Conservation (phyloP, 495 filamentous ascomycete species). For the Stereocaulon alpinum region DNA sequence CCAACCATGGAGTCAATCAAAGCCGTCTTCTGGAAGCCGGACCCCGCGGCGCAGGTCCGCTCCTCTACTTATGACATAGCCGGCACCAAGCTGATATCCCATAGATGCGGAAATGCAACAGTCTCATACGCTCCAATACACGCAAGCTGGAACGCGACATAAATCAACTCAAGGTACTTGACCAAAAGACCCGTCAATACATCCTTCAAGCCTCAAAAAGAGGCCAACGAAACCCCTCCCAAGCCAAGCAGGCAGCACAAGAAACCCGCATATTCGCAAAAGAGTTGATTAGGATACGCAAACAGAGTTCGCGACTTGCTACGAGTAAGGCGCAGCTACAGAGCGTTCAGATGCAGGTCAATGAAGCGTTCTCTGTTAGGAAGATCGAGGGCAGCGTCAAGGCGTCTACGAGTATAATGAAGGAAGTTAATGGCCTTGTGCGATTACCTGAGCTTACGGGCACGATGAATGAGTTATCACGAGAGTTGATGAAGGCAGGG, state of each 20-base stretch:
- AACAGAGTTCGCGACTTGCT: conserved; percentile 57
- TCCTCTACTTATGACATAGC: neutral
- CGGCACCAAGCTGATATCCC: neutral
- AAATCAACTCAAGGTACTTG: conserved; percentile 56
- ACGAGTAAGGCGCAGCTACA: conserved; percentile 87
- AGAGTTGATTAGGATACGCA: conserved; percentile 75
- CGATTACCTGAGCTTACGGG: conserved; percentile 74
- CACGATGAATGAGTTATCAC: conserved; percentile 82
- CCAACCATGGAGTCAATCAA: conserved; percentile 73
- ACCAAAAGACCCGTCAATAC: conserved; percentile 73
- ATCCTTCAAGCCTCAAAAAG: conserved; percentile 74
- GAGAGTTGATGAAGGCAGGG: conserved; percentile 84
- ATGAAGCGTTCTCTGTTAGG: conserved; percentile 87
- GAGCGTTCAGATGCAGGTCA: conserved; percentile 95
- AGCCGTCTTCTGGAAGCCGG: conserved; percentile 81
- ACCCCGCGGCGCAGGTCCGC: conserved; percentile 78
- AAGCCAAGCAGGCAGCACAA: conserved; percentile 60
- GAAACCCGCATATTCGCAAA: conserved; percentile 81
- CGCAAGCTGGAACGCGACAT: conserved; percentile 96
- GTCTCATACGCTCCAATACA: conserved; percentile 78
- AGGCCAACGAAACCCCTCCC: conserved; percentile 63
- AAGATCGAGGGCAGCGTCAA: conserved; percentile 93
- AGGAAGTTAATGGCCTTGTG: conserved; percentile 83
- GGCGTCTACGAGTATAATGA: conserved; percentile 86
- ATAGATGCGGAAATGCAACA: conserved; percentile 92